Conservation (phyloP, 768 basidiomycete species). For the Terana coerulea region DNA sequence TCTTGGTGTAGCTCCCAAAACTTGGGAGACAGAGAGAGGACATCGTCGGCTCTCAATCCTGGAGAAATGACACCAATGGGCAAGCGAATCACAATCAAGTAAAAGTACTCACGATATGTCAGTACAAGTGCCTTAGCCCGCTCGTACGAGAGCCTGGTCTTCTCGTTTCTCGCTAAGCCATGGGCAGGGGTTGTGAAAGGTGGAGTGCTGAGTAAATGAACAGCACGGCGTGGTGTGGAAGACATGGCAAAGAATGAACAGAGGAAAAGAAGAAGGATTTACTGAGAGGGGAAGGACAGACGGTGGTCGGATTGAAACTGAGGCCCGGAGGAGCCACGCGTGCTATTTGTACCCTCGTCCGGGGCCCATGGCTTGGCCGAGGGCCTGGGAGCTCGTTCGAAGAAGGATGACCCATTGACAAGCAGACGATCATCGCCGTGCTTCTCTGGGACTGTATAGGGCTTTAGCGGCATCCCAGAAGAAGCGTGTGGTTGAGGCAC, state of each 20-base stretch:
- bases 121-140: slow-evolving; percentile 21
- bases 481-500: no score
- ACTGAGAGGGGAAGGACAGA: neutral
- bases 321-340: no score
- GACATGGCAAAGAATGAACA: neutral
- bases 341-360: no score
- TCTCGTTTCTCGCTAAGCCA: slow-evolving; percentile 10
- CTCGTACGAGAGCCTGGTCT: slow-evolving; percentile 17
- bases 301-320: no score
- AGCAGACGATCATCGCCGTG: no score
- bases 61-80: neutral
- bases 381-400: no score
- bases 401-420: no score
- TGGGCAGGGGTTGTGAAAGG: slow-evolving; percentile 14
- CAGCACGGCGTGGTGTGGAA: slow-evolving; percentile 6
- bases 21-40: slow-evolving; percentile 20
- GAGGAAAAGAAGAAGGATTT: neutral
- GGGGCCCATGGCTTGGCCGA: no score
- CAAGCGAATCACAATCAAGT: neutral
- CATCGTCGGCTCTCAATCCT: slow-evolving; percentile 22
- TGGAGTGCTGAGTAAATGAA: slow-evolving; percentile 12
- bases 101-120: slow-evolving; percentile 18
- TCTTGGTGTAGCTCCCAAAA: slow-evolving; percentile 28
- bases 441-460: no score
- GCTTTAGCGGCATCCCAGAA: no score